Evolutionary conservation across 2,329 filamentous ascomycete genomes (phyloP).

Genomic region (Sporothrix luriei): DNA sequence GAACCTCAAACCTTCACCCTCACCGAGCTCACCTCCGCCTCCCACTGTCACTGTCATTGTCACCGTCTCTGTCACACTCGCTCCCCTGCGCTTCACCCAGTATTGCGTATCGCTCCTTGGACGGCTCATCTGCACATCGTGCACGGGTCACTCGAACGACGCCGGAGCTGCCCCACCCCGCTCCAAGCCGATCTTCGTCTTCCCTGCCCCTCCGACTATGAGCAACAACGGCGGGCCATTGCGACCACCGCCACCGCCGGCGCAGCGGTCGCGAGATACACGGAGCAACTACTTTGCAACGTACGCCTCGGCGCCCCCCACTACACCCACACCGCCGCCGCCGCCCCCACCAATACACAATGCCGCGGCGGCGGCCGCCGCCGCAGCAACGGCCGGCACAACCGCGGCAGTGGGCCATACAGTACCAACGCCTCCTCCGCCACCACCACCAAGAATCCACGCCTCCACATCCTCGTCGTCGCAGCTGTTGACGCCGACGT

Average conservation of each 20-base stretch:
- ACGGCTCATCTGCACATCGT: neutral
- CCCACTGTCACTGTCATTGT: too few relatives aligned
- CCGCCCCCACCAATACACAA: neutral
- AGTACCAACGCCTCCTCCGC: constrained; percentile 28
- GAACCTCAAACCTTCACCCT: neutral
- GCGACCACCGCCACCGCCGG: constrained; percentile 29
- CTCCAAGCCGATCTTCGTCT: neutral
- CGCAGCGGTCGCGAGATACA: constrained; percentile 27
- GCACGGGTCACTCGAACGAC: neutral
- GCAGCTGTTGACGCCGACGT: constrained; percentile 30
- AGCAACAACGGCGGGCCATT: constrained; percentile 30
- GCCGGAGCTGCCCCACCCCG: neutral
- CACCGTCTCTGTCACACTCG: neutral
- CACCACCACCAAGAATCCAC: constrained; percentile 32
- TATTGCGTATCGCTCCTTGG: neutral
- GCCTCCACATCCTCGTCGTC: constrained; percentile 27
- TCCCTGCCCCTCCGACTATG: constrained; percentile 10
- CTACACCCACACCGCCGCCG: constrained; percentile 26
- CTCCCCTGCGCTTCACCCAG: neutral
- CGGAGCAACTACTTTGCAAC: constrained; percentile 60
- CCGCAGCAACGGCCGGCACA: neutral
- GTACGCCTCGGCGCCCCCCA: constrained; percentile 45
- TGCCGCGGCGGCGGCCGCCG: neutral
- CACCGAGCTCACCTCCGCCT: neutral
- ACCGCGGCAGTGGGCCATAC: neutral